Base-by-base conservation (phyloP, 345 rosid genomes). In the Stellera chamaejasme region DNA sequence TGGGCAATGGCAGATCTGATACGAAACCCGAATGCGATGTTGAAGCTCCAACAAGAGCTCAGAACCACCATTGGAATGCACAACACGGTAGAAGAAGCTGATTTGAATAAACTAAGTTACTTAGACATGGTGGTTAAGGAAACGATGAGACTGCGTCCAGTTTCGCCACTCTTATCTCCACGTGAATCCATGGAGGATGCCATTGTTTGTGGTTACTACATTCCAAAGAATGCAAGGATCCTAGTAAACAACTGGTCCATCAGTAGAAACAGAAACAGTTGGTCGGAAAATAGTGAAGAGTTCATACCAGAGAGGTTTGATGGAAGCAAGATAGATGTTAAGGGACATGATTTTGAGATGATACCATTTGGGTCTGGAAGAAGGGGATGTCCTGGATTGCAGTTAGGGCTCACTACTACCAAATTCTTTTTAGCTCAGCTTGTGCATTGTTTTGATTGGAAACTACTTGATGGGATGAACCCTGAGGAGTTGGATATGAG, bases 1-100 rank as follows among this genome's bases (percentile, higher is more conserved):
- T 74, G 78, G 78, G 53, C 60, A 13, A 13, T 74, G 13, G 48
- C 78, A 0, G 75, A 74, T 58, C 60, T 70, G 6, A 2, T 66
- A 10, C 60, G 72, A 28, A 46, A 70, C 47, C 69, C 72, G 0
- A 50, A 36, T 2, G 53, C 48, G 0, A 63, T 69, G 74, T 8
- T 32, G 15, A 5, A 19, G 9, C 66, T 74, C 10, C 72, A 53
- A 10, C 27, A 64, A 57, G 75, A 74, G 46, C 25, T 74, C 2
- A 50, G 63, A 19, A 10, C 10, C 10, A 42, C 54, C 0, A 50
- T 70, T 2, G 72, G 72, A 15, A 14, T 55, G 48, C 43, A 67
- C 23, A 52, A 58, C 47, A 52, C 44, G 45, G 62, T 66, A 0
- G 57, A 74, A 10, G 72, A 64, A 43, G 10, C 13, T 10, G 68